A percentile compares a stretch with the other conserved stretches of the same genome.
Evolutionary conservation across 176 grass and related monocot species (phyloP).

Genomic region (Cenchrus fungigraminus): DNA sequence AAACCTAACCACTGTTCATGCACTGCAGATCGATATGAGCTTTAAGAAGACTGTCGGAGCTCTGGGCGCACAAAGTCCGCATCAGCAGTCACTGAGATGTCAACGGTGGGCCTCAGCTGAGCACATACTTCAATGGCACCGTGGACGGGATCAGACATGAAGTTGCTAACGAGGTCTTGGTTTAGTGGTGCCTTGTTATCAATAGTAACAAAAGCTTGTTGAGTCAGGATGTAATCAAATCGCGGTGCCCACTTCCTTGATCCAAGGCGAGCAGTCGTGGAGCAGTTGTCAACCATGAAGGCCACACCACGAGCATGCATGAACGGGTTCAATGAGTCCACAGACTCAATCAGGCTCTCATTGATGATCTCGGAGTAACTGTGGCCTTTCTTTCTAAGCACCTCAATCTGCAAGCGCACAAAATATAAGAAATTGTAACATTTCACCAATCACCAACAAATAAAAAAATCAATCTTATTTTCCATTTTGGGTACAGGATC

Average conservation of each 20-base stretch:
- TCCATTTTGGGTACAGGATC: background rate
- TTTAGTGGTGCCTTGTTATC: constrained; percentile 70
- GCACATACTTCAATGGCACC: constrained; percentile 81
- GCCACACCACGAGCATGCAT: constrained; percentile 96
- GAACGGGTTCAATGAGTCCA: constrained; percentile 90
- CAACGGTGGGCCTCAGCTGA: constrained; percentile 79
- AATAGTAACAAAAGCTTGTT: constrained; percentile 80
- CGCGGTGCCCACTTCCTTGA: constrained; percentile 93
- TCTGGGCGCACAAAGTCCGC: constrained; percentile 92
- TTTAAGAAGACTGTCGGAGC: constrained; percentile 67
- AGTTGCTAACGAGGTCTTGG: constrained; percentile 91
- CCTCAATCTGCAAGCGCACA: constrained; percentile 61
- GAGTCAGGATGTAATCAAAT: constrained; percentile 86
- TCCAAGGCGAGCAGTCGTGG: constrained; percentile 83
- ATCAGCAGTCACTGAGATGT: constrained; percentile 83
- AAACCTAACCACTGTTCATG: background rate
- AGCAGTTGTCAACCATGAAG: constrained; percentile 98
- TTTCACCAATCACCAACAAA: constrained; percentile 25
- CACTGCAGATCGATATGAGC: background rate
- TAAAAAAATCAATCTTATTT: background rate
- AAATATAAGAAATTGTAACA: background rate
- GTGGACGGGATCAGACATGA: constrained; percentile 78
- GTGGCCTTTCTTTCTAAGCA: constrained; percentile 81
- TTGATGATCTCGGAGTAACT: constrained; percentile 90
- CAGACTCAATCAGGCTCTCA: constrained; percentile 85